A percentile compares a stretch with the other conserved stretches of the same genome.
phyloP scores from a whole-genome alignment of 345 rosid species.

The Pelargonium nanum region DNA sequence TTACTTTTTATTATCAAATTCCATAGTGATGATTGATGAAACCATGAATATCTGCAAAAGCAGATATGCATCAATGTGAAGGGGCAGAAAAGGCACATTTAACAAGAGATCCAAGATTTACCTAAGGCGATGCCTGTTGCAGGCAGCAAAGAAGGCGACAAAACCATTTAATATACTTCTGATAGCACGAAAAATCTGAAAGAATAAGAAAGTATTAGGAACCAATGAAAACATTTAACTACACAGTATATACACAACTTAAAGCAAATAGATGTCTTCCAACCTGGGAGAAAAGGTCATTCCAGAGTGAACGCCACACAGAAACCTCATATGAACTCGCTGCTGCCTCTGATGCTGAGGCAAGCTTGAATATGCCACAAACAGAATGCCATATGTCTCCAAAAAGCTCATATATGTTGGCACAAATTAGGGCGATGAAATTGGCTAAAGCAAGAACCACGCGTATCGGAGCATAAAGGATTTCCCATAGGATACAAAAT shows the following conservation, averaged over 20 bases:
- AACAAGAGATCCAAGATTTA: conserved; percentile 9
- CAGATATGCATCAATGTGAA: neutral
- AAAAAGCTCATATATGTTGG: conserved; percentile 28
- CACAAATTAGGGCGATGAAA: conserved; percentile 32
- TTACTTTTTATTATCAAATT: neutral
- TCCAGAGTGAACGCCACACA: conserved; percentile 88
- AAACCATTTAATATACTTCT: conserved; percentile 76
- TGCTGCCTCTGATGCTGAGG: conserved; percentile 55
- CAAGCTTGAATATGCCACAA: conserved; percentile 42
- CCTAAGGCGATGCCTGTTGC: conserved; percentile 93
- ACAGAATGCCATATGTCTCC: conserved; percentile 46
- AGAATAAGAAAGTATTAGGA: neutral
- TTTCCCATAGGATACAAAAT: conserved; percentile 59
- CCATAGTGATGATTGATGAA: neutral
- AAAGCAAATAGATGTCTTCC: conserved; percentile 4
- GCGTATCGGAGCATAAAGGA: conserved; percentile 57
- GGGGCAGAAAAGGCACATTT: neutral
- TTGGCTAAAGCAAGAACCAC: conserved; percentile 41
- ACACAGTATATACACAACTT: too few species aligned
- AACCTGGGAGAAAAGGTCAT: conserved; percentile 94
- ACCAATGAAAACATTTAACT: conserved; percentile 8
- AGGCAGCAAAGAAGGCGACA: conserved; percentile 68
- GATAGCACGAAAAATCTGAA: conserved; percentile 75
- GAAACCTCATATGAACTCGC: conserved; percentile 59
- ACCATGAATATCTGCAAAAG: neutral